Evolutionary conservation across 306 rosid genomes (phyloP), one percentile per base, ranked within the genome.

Genomic region (Vigna reflexopilosa): DNA sequence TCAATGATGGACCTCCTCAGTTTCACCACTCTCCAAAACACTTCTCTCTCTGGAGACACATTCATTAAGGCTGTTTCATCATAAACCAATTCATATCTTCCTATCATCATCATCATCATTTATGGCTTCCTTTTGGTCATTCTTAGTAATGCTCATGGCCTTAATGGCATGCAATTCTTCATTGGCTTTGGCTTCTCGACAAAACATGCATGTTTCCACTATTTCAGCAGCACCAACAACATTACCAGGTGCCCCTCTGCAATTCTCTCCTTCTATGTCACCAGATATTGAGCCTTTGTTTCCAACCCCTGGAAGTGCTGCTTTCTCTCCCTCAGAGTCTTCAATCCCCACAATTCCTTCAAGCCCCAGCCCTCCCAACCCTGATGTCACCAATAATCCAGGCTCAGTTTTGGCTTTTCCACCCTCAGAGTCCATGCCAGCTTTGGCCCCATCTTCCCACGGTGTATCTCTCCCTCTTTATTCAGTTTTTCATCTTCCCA

Each of bases 281-380:
- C 89, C 89, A 61, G 87, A 86, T 73, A 82, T 72, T 49, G 86
- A 86, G 16, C 89, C 89, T 3, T 68, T 86, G 40, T 83, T 86
- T 59, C 89, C 89, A 6, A 72, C 86, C 0, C 86, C 89, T 4
- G 78, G 83, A 22, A 32, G 77, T 57, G 56, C 44, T 7, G 84
- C 89, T 72, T 52, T 6, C 22, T 54, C 89, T 67, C 89, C 89
- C 1, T 52, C 85, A 38, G 89, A 86, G 9, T 82, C 84, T 1
- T 80, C 89, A 38, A 12, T 83, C 24, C 89, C 89, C 2, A 86
- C 85, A 12, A 86, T 86, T 47, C 86, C 89, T 67, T 77, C 89
- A 49, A 80, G 81, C 36, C 89, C 86, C 0, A 86, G 86, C 59
- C 89, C 89, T 72, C 89, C 89, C 34, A 86, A 86, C 69, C 85